These are phyloP conservation scores for Toxicodendron radicans DNA, from an alignment of 345 rosid genomes.

Conservation along the genomic window DNA sequence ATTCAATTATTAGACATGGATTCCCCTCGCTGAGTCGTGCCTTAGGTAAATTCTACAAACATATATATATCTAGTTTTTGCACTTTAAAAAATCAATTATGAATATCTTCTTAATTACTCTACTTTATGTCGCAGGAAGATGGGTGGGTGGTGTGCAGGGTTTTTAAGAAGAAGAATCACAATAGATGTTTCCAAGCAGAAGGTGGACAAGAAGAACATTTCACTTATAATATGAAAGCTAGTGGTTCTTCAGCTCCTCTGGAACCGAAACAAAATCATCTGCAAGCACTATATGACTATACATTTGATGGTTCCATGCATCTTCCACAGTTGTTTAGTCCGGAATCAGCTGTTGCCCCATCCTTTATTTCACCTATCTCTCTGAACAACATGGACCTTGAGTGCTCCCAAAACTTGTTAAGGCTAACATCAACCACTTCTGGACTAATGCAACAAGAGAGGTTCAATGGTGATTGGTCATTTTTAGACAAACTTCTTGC, in stretches of 20 bases:
- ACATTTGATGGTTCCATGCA: conserved; percentile 56
- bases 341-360: conserved; percentile 49
- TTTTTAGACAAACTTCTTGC: conserved; percentile 85
- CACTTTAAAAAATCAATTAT: too few relatives aligned
- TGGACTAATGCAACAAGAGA: conserved; percentile 33
- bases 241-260: conserved; percentile 22
- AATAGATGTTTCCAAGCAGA: conserved; percentile 57
- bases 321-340: conserved; percentile 80
- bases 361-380: conserved; percentile 33
- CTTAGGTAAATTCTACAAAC: neutral
- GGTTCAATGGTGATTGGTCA: conserved; percentile 74
- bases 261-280: conserved; percentile 31
- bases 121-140: conserved; percentile 48
- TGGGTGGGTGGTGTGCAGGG: conserved; percentile 70
- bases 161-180: conserved; percentile 77
- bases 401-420: conserved; percentile 66
- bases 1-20: neutral
- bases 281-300: conserved; percentile 33
- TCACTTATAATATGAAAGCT: conserved; percentile 30
- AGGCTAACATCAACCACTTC: conserved; percentile 49
- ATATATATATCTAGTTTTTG: neutral
- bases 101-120: neutral
- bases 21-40: neutral
- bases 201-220: conserved; percentile 37
- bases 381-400: conserved; percentile 45